Evolutionary conservation across 2,329 filamentous ascomycete genomes (phyloP).

Genomic region (Macrophomina phaseolina): DNA sequence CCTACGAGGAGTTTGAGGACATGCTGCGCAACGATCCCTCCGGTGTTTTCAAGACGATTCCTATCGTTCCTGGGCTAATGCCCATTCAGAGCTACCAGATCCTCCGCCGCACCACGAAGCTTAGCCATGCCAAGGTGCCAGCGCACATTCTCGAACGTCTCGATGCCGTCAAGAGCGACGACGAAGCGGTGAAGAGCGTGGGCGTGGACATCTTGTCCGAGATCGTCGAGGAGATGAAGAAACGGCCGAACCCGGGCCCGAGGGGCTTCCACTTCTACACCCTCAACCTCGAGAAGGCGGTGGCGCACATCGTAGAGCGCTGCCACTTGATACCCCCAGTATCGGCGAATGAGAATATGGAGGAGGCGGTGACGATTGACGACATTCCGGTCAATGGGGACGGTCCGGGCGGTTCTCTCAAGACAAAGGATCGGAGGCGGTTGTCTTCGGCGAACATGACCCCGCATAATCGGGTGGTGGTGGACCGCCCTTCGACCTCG

Average conservation of each 20-base stretch:
- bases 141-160: slow-evolving; percentile 71
- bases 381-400: slow-evolving; percentile 42
- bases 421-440: slow-evolving; percentile 57
- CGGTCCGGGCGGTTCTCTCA: slow-evolving; percentile 37
- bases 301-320: slow-evolving; percentile 88
- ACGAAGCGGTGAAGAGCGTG: slow-evolving; percentile 79
- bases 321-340: slow-evolving; percentile 76
- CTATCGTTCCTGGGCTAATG: slow-evolving; percentile 95
- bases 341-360: slow-evolving; percentile 46
- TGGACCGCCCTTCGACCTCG: slow-evolving; percentile 66
- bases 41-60: slow-evolving; percentile 81
- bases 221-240: slow-evolving; percentile 78
- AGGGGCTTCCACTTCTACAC: slow-evolving; percentile 96
- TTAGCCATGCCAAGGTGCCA: slow-evolving; percentile 88
- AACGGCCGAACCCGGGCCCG: slow-evolving; percentile 49
- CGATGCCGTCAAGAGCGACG: slow-evolving; percentile 75
- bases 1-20: slow-evolving; percentile 80
- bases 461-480: slow-evolving; percentile 85
- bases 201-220: slow-evolving; percentile 85
- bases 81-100: slow-evolving; percentile 98
- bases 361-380: slow-evolving; percentile 58
- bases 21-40: slow-evolving; percentile 79
- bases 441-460: slow-evolving; percentile 83
- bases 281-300: slow-evolving; percentile 92
- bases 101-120: slow-evolving; percentile 88